phyloP scores from a whole-genome alignment of 768 basidiomycete genomes.

The Porphyrellus cyaneotinctus region DNA sequence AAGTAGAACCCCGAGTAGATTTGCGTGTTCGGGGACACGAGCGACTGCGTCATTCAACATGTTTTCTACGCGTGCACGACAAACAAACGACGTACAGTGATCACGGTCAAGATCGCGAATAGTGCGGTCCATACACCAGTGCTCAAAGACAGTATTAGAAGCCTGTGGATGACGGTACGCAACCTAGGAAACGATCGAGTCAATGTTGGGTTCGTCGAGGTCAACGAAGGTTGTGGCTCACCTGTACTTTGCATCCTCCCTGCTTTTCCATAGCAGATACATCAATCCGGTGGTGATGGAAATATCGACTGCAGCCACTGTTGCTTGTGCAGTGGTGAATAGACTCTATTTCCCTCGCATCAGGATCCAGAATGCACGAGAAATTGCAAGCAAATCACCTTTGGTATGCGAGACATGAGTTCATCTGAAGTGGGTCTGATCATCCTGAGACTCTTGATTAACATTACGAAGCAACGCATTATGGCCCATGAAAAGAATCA shows the following conservation, averaged over 20 bases:
- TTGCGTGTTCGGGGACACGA: slow-evolving; percentile 10
- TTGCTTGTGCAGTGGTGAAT: slow-evolving; percentile 6
- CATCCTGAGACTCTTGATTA: slow-evolving; percentile 7
- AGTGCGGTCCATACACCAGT: slow-evolving; percentile 18
- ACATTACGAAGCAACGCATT: not conserved
- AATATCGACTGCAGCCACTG: slow-evolving; percentile 10
- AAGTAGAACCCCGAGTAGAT: slow-evolving; percentile 25
- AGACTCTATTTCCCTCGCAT: slow-evolving; percentile 4
- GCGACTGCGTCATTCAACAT: slow-evolving; percentile 4
- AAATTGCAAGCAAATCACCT: not conserved
- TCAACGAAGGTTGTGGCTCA: not conserved
- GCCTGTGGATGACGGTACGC: slow-evolving; percentile 14
- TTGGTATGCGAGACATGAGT: slow-evolving; percentile 7
- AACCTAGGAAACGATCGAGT: slow-evolving; percentile 6
- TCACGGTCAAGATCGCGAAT: slow-evolving; percentile 10
- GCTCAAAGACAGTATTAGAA: slow-evolving; percentile 12
- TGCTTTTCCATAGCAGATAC: slow-evolving; percentile 12
- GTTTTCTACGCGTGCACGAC: not conserved
- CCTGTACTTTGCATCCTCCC: slow-evolving; percentile 15
- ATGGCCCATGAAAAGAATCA: not conserved
- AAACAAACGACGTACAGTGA: slow-evolving; percentile 8
- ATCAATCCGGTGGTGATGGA: slow-evolving; percentile 14
- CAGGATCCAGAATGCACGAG: not conserved
- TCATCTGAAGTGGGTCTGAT: slow-evolving; percentile 9
- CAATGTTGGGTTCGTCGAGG: not conserved